Evolutionary conservation across 257 asterid genomes (phyloP), one percentile per base, ranked within the genome.

Genomic region (Catharanthus roseus): DNA sequence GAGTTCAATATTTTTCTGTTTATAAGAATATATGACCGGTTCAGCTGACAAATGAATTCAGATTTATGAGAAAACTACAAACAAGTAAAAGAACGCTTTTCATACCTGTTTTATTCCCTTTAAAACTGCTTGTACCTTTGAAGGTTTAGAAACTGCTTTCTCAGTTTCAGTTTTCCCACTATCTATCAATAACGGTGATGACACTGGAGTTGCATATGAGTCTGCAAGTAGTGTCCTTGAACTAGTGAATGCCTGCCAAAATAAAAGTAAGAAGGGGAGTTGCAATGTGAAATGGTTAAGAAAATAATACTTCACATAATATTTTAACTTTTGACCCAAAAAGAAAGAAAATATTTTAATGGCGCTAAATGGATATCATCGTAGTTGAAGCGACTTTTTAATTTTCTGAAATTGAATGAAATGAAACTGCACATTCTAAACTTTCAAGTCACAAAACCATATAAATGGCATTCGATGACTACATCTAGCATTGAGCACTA

Each of bases 41-140:
- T 24, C 50, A 55, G 60, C 6, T 29, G 3, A 9, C 56, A 11
- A 9, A 26, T 21, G 16, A 39, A 26, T 62, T 16, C 57, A 54
- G 28, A 5, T 3, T 42, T 62, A 16, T 10, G 12, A 65, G n/a
- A 5, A 16, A 39, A 47, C 28, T 49, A 66, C 63, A 76, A 36
- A 13, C 42, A 58, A 33, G 51, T 19, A 0, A 58, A 11, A 39
- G 13, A 60, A 1, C 64, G 24, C 62, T 31, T 39, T 10, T 65
- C 42, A 28, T 57, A 89, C 98, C 97, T 86, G 92, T 74, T 90
- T 93, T 80, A 90, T 93, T 67, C 88, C 86, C 88, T 90, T 93
- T 74, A 93, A 71, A 78, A 90, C 77, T 29, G 98, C 96, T 81
- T 90, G 98, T 69, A 93, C 98, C 55, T 71, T 84, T 62, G 82